A percentile compares a stretch with the other conserved stretches of the same genome.
phyloP scores from a whole-genome alignment of 148 eudicot species.

The Diospyros kaki region DNA sequence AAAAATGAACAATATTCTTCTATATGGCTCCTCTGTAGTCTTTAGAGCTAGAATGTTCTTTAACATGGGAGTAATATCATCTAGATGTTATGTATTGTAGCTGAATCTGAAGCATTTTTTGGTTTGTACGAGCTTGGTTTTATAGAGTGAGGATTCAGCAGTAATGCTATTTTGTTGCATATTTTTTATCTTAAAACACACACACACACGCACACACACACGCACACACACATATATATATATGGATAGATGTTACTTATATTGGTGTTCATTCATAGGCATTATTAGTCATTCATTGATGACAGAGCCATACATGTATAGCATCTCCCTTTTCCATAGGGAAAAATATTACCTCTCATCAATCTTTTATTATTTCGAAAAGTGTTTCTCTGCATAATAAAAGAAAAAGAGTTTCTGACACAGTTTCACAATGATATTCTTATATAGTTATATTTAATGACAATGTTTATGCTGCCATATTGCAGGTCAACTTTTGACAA shows the following conservation, averaged over 20 bases:
- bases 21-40: too few species aligned
- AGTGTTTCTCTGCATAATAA: too few species aligned
- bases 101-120: constrained; percentile 1
- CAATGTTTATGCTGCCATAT: constrained; percentile 17
- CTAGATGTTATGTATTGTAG: not conserved
- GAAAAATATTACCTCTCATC: too few species aligned
- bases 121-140: too few species aligned
- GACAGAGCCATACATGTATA: too few species aligned
- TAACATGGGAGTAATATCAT: not conserved
- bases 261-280: not conserved
- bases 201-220: too few species aligned
- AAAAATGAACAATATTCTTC: too few species aligned
- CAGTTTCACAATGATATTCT: not conserved
- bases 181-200: not conserved
- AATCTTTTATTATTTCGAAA: too few species aligned
- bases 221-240: not conserved
- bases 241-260: not conserved
- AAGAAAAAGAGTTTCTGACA: not conserved
- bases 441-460: not conserved
- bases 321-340: too few species aligned
- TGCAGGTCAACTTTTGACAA: constrained; percentile 84
- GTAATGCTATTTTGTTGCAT: not conserved
- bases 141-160: too few species aligned
- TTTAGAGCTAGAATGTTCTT: too few species aligned
- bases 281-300: not conserved